phyloP scores from a whole-genome alignment of 2,329 filamentous ascomycete genomes.

The Orbilia oligospora region DNA sequence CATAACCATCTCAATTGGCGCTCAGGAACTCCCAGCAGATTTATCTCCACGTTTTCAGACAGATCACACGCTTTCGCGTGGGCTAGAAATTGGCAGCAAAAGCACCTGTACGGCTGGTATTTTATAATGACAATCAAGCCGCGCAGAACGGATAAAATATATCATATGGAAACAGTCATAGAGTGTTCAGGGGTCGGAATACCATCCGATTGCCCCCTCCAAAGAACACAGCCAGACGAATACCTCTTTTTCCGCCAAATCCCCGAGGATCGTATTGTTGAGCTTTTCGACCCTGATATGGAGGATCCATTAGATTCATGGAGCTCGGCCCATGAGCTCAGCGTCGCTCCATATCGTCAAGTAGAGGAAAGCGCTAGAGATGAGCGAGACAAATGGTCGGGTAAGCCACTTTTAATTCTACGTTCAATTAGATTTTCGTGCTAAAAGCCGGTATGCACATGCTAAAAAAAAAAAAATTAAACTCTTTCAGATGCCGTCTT shows the following conservation, averaged over 20 bases:
- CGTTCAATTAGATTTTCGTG: background rate
- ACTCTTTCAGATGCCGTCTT: background rate
- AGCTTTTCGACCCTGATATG: conserved; percentile 11
- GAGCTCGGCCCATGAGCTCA: conserved; percentile 5
- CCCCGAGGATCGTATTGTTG: conserved; percentile 9
- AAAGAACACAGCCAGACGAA: background rate
- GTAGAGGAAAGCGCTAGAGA: conserved; percentile 10
- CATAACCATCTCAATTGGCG: conserved; percentile 21
- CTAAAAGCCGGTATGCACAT: conserved; percentile 11
- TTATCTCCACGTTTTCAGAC: conserved; percentile 26
- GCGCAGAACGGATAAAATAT: background rate
- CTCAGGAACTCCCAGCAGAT: conserved; percentile 11
- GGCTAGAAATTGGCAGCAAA: conserved; percentile 15
- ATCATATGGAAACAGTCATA: conserved; percentile 14
- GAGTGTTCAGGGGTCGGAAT: conserved; percentile 3
- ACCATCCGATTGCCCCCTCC: background rate
- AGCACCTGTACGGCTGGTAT: conserved; percentile 12
- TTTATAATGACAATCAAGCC: conserved; percentile 18
- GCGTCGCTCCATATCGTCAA: conserved; percentile 1
- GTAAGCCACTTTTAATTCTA: conserved; percentile 12
- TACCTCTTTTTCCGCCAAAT: conserved; percentile 24
- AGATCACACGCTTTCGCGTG: conserved; percentile 10
- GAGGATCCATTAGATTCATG: background rate
- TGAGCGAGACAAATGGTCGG: background rate
- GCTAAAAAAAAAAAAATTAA: conserved; percentile 6